Base-by-base conservation (phyloP, 179 eudicot genomes). In the Carnegiea gigantea region DNA sequence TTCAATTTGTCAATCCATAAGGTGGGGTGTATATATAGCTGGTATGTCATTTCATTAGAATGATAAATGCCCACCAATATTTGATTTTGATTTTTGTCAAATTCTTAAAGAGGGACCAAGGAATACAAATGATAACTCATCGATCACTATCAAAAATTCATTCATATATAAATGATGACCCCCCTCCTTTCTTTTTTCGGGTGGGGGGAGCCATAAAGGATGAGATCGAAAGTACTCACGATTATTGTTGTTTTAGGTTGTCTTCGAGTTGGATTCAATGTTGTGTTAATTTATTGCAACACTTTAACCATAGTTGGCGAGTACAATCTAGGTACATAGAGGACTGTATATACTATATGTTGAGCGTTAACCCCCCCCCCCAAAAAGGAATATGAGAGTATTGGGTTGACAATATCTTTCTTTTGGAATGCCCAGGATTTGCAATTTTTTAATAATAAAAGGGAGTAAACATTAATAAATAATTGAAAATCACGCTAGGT, bases 1-100 rank as follows among this genome's bases (percentile, higher is more conserved):
- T 57, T 57, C 23, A 57, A 57, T 57, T 57, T 62, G 68, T 62
- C 68, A 62, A 62, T 62, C 68, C 26, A 62, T 62, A 62, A n/a
- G 68, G 68, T 62, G 30, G 28, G 12, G 6, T 20, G 9, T 24
- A n/a, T n/a, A 51, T 7, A 7, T 11, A 11, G 57, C 57, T 2
- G 28, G 3, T 24, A 23, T 23, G 68, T 62, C 68, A 62, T 62
- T 62, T 62, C 21, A 17, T 62, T 51, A 62, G 12, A 23, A 62
- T 62, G 28, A 62, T 62, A 24, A n/a, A 62, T 62, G 28, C 3
- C 68, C 20, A 62, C 23, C 26, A n/a, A 62, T n/a, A 23, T 51
- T 51, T 51, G 17, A 51, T 11, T 51, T 40, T 40, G 44, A 40
- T 40, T 51, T 62, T 62, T 62, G 68, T 62, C 68, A 62, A 62